Evolutionary conservation across 352 stramenopile species (phyloP).

Genomic region (Elongisporangium undulatum): DNA sequence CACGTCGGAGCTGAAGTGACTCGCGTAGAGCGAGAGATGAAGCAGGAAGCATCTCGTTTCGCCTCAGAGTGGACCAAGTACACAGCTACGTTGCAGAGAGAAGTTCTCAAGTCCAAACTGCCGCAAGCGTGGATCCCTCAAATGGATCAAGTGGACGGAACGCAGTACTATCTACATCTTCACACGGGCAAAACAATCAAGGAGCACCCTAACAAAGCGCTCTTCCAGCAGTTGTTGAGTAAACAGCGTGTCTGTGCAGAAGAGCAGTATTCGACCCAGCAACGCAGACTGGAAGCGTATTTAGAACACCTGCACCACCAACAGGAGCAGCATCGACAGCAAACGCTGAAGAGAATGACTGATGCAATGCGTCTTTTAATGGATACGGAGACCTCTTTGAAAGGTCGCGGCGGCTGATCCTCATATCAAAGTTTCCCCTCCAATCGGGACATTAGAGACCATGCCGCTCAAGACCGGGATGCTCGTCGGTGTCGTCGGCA

Average conservation of each 20-base stretch:
- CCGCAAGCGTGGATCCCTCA: slow-evolving; percentile 38
- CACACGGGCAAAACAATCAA: slow-evolving; percentile 23
- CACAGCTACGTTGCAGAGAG: slow-evolving; percentile 27
- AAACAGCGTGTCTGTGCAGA: slow-evolving; percentile 25
- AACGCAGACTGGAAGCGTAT: background rate
- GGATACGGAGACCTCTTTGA: background rate
- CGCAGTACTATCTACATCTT: slow-evolving; percentile 36
- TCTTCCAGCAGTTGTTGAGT: slow-evolving; percentile 23
- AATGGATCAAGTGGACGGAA: slow-evolving; percentile 23
- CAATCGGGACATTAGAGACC: background rate
- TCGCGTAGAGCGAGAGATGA: slow-evolving; percentile 15
- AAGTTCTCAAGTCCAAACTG: slow-evolving; percentile 31
- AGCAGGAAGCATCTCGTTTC: slow-evolving; percentile 18
- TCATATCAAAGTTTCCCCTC: too few species aligned
- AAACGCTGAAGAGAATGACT: background rate
- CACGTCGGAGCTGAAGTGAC: slow-evolving; percentile 22
- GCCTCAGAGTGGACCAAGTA: slow-evolving; percentile 27
- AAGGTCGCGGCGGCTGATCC: background rate
- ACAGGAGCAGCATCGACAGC: background rate
- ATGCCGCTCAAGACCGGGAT: slow-evolving; percentile 55
- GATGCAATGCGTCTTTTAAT: background rate
- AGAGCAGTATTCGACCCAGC: slow-evolving; percentile 3
- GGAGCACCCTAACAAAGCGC: slow-evolving; percentile 29
- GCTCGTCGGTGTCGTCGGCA: slow-evolving; percentile 47
- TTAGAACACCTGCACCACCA: background rate